These are phyloP conservation scores for Termitomyces sp. DNA, from an alignment of 768 basidiomycete species.

Conservation along the genomic window DNA sequence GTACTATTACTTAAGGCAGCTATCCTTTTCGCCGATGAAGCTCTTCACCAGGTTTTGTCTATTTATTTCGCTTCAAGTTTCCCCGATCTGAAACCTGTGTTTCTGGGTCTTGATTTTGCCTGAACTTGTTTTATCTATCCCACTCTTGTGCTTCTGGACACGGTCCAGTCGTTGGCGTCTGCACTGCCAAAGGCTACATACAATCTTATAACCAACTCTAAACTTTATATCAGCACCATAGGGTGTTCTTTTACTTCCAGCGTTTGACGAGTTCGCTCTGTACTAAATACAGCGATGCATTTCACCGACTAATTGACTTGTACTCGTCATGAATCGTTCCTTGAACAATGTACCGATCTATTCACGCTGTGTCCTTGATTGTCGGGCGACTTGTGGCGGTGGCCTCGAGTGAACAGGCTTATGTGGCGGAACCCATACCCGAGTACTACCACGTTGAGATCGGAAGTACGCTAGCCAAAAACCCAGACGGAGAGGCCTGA, in stretches of 20 bases:
- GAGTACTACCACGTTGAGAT: neutral
- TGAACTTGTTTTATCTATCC: neutral
- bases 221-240: neutral
- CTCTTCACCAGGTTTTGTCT: neutral
- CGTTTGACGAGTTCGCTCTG: neutral
- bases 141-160: constrained; percentile 8
- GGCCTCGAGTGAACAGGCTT: neutral
- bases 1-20: neutral
- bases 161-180: constrained; percentile 14
- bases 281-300: constrained; percentile 6
- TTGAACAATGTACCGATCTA: neutral
- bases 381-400: neutral
- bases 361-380: neutral
- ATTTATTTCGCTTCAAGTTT: neutral
- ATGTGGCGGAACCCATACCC: neutral
- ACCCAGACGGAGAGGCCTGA: neutral
- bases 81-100: neutral
- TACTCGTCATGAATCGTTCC: neutral
- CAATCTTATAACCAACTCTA: neutral
- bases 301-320: neutral
- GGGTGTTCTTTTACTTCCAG: constrained; percentile 1
- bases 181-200: constrained; percentile 3
- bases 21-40: neutral
- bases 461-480: neutral
- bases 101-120: neutral